Conservation (phyloP, 495 filamentous ascomycete species). For the Endocarpon pusillum region DNA sequence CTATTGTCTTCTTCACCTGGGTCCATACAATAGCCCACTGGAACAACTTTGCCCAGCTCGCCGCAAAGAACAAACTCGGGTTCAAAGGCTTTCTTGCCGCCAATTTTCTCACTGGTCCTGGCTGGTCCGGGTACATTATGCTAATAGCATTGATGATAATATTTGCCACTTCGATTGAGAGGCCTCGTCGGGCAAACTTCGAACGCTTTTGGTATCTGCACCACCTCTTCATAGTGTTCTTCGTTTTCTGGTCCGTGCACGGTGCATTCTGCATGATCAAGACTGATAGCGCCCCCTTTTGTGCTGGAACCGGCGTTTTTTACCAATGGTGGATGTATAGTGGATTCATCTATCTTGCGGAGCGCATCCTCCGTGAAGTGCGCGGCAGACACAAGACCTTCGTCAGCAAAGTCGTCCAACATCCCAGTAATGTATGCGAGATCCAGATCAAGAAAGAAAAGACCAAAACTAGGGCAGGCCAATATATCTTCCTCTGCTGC, state of each 20-base stretch:
- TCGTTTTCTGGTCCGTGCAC: slow-evolving; percentile 68
- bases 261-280: slow-evolving; percentile 72
- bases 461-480: slow-evolving; percentile 59
- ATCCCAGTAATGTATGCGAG: slow-evolving; percentile 67
- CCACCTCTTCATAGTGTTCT: slow-evolving; percentile 63
- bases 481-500: slow-evolving; percentile 69
- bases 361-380: slow-evolving; percentile 51
- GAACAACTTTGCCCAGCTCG: slow-evolving; percentile 62
- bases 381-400: slow-evolving; percentile 58
- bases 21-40: slow-evolving; percentile 67
- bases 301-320: slow-evolving; percentile 54
- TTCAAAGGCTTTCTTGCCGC: slow-evolving; percentile 52
- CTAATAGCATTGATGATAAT: slow-evolving; percentile 48
- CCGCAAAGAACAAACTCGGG: slow-evolving; percentile 50
- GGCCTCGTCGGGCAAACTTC: slow-evolving; percentile 50
- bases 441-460: slow-evolving; percentile 75
- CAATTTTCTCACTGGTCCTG: slow-evolving; percentile 56
- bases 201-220: slow-evolving; percentile 76
- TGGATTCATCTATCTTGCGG: slow-evolving; percentile 52
- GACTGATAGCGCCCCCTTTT: slow-evolving; percentile 53
- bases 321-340: slow-evolving; percentile 71
- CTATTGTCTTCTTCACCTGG: slow-evolving; percentile 66
- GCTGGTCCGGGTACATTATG: slow-evolving; percentile 71
- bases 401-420: slow-evolving; percentile 69
- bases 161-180: slow-evolving; percentile 51